A percentile compares a stretch with the other conserved stretches of the same genome.
Conservation (phyloP, 179 eudicot species). For the Carnegiea gigantea region DNA sequence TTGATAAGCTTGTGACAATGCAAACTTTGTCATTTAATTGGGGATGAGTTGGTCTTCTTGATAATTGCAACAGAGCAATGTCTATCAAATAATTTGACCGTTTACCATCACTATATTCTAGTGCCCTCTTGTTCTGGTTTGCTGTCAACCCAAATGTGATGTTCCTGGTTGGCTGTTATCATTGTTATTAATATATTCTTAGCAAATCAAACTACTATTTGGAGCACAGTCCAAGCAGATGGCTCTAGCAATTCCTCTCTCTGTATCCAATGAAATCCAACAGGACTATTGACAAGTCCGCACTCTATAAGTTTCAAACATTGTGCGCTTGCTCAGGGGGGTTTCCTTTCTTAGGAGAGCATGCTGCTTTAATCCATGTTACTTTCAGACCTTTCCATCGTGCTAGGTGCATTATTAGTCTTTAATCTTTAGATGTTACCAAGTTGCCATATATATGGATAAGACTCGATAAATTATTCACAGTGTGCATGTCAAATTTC, state of each 20-base stretch:
- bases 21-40: too few species aligned
- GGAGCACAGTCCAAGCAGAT: not conserved
- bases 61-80: too few species aligned
- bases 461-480: not conserved
- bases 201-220: not conserved
- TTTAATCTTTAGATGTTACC: not conserved
- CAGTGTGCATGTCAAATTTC: not conserved
- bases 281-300: not conserved
- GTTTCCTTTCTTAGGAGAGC: not conserved
- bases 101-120: not conserved
- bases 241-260: not conserved
- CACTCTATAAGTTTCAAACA: not conserved
- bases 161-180: not conserved
- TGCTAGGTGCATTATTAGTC: not conserved
- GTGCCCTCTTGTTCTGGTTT: not conserved
- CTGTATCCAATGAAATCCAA: not conserved
- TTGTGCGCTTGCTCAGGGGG: not conserved
- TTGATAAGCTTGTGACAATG: too few species aligned
- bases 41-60: too few species aligned
- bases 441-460: not conserved
- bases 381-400: not conserved
- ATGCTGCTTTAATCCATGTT: not conserved
- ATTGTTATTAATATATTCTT: too few species aligned
- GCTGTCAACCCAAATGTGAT: not conserved
- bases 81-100: too few species aligned